Evolutionary conservation across 441 rosid species (phyloP).

Genomic region (Erodium chrysanthum): DNA sequence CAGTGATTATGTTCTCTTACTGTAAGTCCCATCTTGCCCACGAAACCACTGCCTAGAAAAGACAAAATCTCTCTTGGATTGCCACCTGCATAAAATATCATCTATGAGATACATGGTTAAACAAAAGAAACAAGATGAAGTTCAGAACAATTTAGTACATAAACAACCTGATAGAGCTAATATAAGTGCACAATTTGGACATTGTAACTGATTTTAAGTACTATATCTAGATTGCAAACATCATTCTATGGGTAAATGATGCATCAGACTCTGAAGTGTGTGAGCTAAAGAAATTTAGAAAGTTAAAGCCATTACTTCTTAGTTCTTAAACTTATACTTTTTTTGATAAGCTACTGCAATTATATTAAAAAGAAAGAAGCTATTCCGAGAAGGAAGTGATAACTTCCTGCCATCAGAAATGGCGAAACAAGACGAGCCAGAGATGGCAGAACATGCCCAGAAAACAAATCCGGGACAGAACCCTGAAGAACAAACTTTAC

Average conservation of each 20-base stretch:
- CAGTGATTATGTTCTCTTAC: slow-evolving; percentile 39
- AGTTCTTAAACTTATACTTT: neutral
- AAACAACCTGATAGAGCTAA: neutral
- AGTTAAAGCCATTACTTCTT: too few relatives aligned
- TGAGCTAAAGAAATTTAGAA: neutral
- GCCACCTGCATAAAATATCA: slow-evolving; percentile 60
- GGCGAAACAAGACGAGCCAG: too few relatives aligned
- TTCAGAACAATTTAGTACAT: neutral
- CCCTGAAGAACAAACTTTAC: too few relatives aligned
- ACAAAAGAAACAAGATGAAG: slow-evolving; percentile 12
- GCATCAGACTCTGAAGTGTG: neutral
- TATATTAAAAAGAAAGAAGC: too few relatives aligned
- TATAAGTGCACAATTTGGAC: neutral
- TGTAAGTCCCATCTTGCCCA: slow-evolving; percentile 92
- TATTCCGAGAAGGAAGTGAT: too few relatives aligned
- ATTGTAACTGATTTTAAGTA: neutral
- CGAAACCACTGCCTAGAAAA: slow-evolving; percentile 97
- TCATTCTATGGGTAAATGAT: neutral
- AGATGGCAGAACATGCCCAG: too few relatives aligned
- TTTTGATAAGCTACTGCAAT: too few relatives aligned
- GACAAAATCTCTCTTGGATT: slow-evolving; percentile 81
- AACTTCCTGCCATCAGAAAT: too few relatives aligned
- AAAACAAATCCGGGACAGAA: too few relatives aligned
- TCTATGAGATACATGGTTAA: slow-evolving; percentile 18
- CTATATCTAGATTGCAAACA: neutral